Evolutionary conservation across 345 rosid species (phyloP), one percentile per base, ranked within the genome.

Genomic region (Adansonia digitata): DNA sequence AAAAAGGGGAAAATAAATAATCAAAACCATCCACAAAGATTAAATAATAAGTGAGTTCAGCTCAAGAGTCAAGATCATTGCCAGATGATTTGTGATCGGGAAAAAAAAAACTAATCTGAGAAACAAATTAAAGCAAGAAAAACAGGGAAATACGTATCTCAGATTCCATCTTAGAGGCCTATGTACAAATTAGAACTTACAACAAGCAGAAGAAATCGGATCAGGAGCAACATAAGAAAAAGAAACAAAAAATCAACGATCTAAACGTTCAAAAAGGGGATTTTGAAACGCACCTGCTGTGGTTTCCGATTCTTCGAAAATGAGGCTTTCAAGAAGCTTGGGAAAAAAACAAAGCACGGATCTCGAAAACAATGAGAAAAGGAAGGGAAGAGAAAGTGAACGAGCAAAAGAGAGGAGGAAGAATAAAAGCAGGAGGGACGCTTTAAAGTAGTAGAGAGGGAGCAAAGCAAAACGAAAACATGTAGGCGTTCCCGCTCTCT

Each of bases 261-360:
- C 60, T 29, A 55, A 42, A n/a, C 48, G n/a, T 51, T 57, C 11
- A 48, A 15, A 52, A 66, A 52, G 13, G 22, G 22, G 64, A 71
- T 78, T 77, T 63, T n/a, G 75, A 83, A 81, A 79, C 78, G 76
- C 63, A 89, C 89, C 91, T 57, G 79, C 11, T 39, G 71, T 26
- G 4, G 80, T 69, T 70, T 67, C 61, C 35, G 71, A 45, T 39
- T 60, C 71, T 43, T 51, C 27, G 37, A 10, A 48, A 55, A 73
- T 45, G 73, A 69, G 60, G 73, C 24, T 46, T 65, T 46, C 7
- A 72, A 68, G 70, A 43, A 76, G 62, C 37, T 62, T 40, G 70
- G n/a, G n/a, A n/a, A 71, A 18, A 24, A 51, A 51, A 5, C 24
- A n/a, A n/a, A n/a, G n/a, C 83, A 34, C 81, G 71, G 88, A 84